Evolutionary conservation across 345 rosid genomes (phyloP).

Genomic region (thale cress (Arabidopsis thaliana)): DNA sequence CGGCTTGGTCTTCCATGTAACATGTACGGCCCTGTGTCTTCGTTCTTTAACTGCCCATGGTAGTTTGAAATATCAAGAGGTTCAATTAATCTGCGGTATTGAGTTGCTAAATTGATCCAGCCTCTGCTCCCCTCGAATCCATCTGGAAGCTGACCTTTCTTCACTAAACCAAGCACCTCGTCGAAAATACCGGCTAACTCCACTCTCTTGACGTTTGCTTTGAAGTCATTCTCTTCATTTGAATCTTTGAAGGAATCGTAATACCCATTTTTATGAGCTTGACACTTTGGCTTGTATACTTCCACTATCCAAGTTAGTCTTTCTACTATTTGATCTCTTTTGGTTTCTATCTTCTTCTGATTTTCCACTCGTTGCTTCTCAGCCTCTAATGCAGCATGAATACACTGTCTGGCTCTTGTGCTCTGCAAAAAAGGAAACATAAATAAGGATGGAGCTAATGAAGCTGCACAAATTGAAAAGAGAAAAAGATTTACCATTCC

Average conservation of each 20-base stretch:
- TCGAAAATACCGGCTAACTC: conserved; percentile 78
- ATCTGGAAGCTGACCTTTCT: conserved; percentile 68
- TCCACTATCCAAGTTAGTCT: conserved; percentile 31
- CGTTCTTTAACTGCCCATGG: conserved; percentile 76
- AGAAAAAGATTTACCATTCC: conserved; percentile 63
- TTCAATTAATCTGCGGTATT: conserved; percentile 62
- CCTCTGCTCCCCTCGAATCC: conserved; percentile 49
- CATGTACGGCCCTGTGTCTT: conserved; percentile 83
- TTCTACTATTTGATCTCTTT: not conserved
- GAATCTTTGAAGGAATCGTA: conserved; percentile 69
- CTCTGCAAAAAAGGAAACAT: conserved; percentile 50
- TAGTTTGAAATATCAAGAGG: conserved; percentile 84
- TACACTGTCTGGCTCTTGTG: conserved; percentile 59
- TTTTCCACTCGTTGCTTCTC: conserved; percentile 60
- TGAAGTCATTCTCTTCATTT: conserved; percentile 52
- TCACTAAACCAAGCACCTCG: conserved; percentile 70
- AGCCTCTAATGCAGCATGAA: conserved; percentile 60
- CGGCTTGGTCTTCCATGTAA: conserved; percentile 66
- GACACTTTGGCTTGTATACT: conserved; percentile 49
- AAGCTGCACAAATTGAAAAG: not conserved
- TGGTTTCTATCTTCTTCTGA: conserved; percentile 35
- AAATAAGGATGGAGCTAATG: not conserved
- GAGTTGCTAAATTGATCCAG: conserved; percentile 58
- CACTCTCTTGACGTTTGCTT: conserved; percentile 69
- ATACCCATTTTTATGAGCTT: conserved; percentile 50